Percentiles rank a stretch among this genome's conserved stretches.
Conservation (phyloP, 2,329 filamentous ascomycete species). For the Aspergillus novoparasiticus region DNA sequence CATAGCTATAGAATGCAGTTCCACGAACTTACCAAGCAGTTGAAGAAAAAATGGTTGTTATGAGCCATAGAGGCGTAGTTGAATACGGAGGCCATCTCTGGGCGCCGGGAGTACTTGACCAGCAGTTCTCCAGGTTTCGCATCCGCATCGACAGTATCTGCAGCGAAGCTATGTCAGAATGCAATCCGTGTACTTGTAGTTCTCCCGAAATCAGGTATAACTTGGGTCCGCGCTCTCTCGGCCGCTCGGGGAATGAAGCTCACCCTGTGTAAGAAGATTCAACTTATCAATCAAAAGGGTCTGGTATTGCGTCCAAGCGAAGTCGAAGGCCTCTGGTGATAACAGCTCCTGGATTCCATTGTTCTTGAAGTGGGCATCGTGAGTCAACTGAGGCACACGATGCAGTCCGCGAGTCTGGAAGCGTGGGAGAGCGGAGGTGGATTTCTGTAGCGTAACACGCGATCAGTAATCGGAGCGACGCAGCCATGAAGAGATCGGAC, state of each 20-base stretch:
- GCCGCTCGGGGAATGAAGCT: constrained; percentile 27
- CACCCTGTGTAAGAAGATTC: constrained; percentile 74
- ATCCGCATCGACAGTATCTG: constrained; percentile 67
- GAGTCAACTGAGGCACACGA: constrained; percentile 51
- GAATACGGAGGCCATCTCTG: constrained; percentile 77
- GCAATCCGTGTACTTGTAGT: not conserved
- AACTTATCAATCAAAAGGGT: constrained; percentile 71
- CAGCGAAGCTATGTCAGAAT: not conserved
- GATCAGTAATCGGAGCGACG: constrained; percentile 3
- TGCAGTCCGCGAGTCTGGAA: constrained; percentile 45
- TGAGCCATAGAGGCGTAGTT: constrained; percentile 96
- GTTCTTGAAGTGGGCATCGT: constrained; percentile 48
- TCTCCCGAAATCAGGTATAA: not conserved
- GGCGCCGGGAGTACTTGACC: constrained; percentile 76
- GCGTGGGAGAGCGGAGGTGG: constrained; percentile 39
- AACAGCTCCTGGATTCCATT: constrained; percentile 72
- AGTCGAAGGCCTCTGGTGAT: constrained; percentile 67
- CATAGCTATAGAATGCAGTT: not conserved
- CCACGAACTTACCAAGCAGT: constrained; percentile 42
- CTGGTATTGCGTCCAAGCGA: constrained; percentile 86
- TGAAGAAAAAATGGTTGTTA: constrained; percentile 72
- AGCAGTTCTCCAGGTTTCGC: constrained; percentile 67
- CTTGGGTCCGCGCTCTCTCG: not conserved
- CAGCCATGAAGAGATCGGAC: constrained; percentile 10
- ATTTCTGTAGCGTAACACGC: constrained; percentile 28